phyloP scores from a whole-genome alignment of 148 eudicot genomes.

The Amaranthus palmeri region DNA sequence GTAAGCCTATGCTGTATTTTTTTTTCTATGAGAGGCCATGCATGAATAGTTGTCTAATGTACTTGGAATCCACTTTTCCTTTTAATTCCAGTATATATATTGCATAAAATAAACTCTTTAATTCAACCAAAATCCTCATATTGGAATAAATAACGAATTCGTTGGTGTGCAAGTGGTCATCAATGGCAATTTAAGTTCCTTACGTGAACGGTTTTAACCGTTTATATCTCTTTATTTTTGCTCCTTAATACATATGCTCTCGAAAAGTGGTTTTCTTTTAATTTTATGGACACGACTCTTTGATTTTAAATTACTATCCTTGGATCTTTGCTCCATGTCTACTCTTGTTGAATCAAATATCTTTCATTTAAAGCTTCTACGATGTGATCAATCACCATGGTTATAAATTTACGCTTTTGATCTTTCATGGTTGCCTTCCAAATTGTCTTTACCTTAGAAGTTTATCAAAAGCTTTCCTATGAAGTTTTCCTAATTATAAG shows the following conservation, averaged over 20 bases:
- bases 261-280: background rate
- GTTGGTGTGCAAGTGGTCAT: background rate
- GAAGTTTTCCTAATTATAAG: background rate
- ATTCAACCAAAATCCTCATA: background rate
- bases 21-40: background rate
- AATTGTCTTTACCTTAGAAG: background rate
- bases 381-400: background rate
- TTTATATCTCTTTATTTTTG: background rate
- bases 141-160: background rate
- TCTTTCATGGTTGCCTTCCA: background rate
- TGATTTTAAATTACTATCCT: background rate
- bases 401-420: background rate
- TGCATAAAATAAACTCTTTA: background rate
- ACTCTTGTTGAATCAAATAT: background rate
- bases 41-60: background rate
- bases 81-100: background rate
- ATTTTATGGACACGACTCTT: background rate
- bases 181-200: background rate
- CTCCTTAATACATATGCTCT: background rate
- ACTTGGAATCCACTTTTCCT: background rate
- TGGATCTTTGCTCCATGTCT: background rate
- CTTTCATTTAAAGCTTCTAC: background rate
- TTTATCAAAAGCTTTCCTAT: background rate
- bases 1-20: too few species aligned
- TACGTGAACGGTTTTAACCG: background rate